Evolutionary conservation across 2,329 filamentous ascomycete species (phyloP), one percentile per base, ranked within the genome.

Genomic region (Amauroascus niger): DNA sequence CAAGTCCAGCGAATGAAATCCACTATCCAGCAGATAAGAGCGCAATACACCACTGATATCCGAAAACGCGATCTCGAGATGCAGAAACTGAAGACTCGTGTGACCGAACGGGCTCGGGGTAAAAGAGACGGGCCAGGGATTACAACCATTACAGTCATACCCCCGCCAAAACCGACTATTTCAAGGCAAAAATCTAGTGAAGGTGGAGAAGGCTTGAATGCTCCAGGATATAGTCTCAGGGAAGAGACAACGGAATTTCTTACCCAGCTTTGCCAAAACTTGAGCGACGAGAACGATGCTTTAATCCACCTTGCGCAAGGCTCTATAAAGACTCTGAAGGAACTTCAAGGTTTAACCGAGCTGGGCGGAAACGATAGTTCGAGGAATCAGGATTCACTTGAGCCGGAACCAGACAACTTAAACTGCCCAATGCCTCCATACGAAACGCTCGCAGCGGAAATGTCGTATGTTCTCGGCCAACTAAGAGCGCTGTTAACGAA

Each of bases 181-280:
- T n/a, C 20, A 9, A 39, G 28, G 20, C 47, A 37, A 2, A 64
- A 58, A 45, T 61, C 60, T 20, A 58, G 49, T 40, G 65, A 62
- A 22, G 68, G 64, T 7, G 68, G 66, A 6, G 67, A 70, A 7
- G 72, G 76, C 43, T 60, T 80, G 9, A 77, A 70, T 65, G 80
- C 72, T 67, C 80, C 70, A 56, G 77, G 69, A 52, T 83, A 91
- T 68, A 86, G 82, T 61, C 72, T 97, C 57, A 83, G 84, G 62
- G 82, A 84, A 66, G 93, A 97, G 71, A 95, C 91, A 4, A 95
- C 91, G 46, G 84, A 89, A 48, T 96, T 96, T 65, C 74, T 98
- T 54, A 93, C 90, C 0, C 83, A 87, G 63, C 73, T 95, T 55
- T 90, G 88, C 28, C 86, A 87, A 65, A 82, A 81, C 37, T 73